Conservation (phyloP, 2,329 filamentous ascomycete species). For the Decorospora gaudefroyi region DNA sequence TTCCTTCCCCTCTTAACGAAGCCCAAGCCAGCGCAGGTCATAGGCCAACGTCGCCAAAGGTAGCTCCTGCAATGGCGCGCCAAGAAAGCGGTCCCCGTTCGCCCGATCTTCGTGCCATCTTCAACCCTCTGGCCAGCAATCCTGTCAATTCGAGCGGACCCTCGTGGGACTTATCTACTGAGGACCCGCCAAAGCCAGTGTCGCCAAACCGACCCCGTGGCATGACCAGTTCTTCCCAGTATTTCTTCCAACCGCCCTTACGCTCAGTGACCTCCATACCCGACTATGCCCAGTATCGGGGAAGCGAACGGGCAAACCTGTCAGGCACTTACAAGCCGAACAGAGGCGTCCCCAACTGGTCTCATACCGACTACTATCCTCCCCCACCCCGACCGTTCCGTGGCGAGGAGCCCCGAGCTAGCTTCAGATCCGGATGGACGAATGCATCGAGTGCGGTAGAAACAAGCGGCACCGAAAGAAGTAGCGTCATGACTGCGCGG, state of each 20-base stretch:
- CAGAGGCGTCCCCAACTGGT: conserved; percentile 45
- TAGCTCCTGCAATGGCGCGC: conserved; percentile 30
- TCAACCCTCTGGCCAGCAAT: conserved; percentile 45
- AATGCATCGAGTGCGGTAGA: conserved; percentile 61
- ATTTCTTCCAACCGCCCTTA: conserved; percentile 34
- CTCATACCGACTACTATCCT: conserved; percentile 41
- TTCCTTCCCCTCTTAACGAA: conserved; percentile 36
- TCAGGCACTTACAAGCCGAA: conserved; percentile 46
- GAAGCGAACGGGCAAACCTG: conserved; percentile 34
- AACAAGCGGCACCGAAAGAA: conserved; percentile 72
- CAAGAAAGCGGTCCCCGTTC: conserved; percentile 34
- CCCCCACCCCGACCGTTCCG: conserved; percentile 37
- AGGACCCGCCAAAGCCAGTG: conserved; percentile 25
- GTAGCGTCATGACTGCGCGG: conserved; percentile 77
- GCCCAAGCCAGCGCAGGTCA: conserved; percentile 28
- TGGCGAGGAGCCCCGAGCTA: conserved; percentile 57
- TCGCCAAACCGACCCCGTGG: conserved; percentile 37
- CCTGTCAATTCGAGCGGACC: conserved; percentile 35
- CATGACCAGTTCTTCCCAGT: conserved; percentile 41
- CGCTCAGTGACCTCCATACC: conserved; percentile 47
- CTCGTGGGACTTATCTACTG: conserved; percentile 30
- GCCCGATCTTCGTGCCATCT: conserved; percentile 40
- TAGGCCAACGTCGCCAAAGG: conserved; percentile 32
- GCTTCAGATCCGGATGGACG: conserved; percentile 64
- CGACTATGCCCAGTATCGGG: conserved; percentile 41